Percentiles rank a stretch among this genome's conserved stretches.
phyloP scores from a whole-genome alignment of 2,329 filamentous ascomycete genomes.

The Pleurostoma richardsiae region DNA sequence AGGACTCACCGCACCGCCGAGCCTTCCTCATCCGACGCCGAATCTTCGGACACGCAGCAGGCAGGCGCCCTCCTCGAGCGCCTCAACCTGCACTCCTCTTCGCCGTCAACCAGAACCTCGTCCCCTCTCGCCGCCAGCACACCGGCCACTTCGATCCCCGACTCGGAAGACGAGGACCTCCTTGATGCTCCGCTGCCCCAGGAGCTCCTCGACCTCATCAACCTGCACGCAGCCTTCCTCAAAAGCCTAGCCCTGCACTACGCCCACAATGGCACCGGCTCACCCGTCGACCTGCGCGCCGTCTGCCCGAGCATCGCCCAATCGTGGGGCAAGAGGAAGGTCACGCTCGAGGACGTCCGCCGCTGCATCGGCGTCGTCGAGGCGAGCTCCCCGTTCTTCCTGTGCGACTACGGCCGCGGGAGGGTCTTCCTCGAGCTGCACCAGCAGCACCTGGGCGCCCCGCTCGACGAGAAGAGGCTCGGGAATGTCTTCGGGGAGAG shows the following conservation, averaged over 20 bases:
- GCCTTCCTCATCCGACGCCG: slow-evolving; percentile 10
- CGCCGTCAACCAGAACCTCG: slow-evolving; percentile 18
- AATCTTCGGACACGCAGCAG: slow-evolving; percentile 16
- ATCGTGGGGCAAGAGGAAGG: slow-evolving; percentile 67
- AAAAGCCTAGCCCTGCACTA: slow-evolving; percentile 64
- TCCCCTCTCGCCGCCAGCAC: slow-evolving; percentile 27
- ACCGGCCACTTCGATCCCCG: slow-evolving; percentile 31
- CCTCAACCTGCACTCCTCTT: slow-evolving; percentile 31
- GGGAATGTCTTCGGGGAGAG: slow-evolving; percentile 50
- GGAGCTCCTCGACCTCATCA: slow-evolving; percentile 54
- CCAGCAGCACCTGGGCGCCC: slow-evolving; percentile 24
- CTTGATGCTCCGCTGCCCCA: slow-evolving; percentile 33
- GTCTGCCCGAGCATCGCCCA: slow-evolving; percentile 60
- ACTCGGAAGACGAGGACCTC: slow-evolving; percentile 25
- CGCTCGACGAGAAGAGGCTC: slow-evolving; percentile 45
- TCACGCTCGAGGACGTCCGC: slow-evolving; percentile 61
- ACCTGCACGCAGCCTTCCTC: slow-evolving; percentile 62
- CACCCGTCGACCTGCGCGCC: slow-evolving; percentile 58
- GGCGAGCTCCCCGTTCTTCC: slow-evolving; percentile 6
- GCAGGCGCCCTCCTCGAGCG: slow-evolving; percentile 32
- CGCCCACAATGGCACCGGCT: slow-evolving; percentile 60
- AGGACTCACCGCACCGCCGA: slow-evolving; percentile 14
- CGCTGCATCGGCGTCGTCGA: slow-evolving; percentile 61
- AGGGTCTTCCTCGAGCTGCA: slow-evolving; percentile 56
- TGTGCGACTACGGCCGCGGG: slow-evolving; percentile 47